Percentiles rank a stretch among this genome's conserved stretches.
Evolutionary conservation across 352 stramenopile species (phyloP).

Genomic region (Lagenidium sp.): DNA sequence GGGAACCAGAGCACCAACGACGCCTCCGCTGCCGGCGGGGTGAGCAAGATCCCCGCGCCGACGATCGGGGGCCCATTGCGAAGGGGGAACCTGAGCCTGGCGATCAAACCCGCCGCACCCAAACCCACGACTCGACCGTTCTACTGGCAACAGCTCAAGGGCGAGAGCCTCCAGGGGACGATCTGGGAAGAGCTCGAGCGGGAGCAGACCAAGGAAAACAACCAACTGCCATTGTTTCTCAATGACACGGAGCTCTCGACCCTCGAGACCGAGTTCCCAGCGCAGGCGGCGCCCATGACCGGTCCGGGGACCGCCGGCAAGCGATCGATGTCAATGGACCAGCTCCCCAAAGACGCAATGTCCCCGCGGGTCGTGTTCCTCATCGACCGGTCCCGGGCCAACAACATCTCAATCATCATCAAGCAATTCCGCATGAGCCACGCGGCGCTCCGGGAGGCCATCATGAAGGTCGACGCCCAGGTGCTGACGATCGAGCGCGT

Average conservation of each 20-base stretch:
- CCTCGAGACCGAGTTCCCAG: constrained; percentile 56
- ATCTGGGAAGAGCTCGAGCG: constrained; percentile 74
- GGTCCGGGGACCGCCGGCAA: constrained; percentile 20
- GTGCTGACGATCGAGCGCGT: constrained; percentile 78
- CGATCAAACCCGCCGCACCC: constrained; percentile 39
- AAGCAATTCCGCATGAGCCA: constrained; percentile 93
- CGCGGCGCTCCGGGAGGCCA: constrained; percentile 59
- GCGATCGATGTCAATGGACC: constrained; percentile 32
- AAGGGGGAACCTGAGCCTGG: constrained; percentile 39
- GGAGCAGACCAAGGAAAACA: constrained; percentile 41
- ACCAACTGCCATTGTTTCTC: constrained; percentile 33
- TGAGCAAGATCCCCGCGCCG: constrained; percentile 1
- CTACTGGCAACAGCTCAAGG: constrained; percentile 68
- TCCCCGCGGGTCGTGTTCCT: constrained; percentile 66
- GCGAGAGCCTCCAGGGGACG: constrained; percentile 51
- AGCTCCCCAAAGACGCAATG: constrained; percentile 19
- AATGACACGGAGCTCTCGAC: constrained; percentile 35
- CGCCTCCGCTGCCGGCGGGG: constrained; percentile 5
- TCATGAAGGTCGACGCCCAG: constrained; percentile 74
- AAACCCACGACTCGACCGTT: constrained; percentile 59
- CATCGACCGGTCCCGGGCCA: constrained; percentile 59
- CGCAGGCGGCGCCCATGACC: constrained; percentile 38
- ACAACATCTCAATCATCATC: constrained; percentile 96
- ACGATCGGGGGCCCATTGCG: constrained; percentile 15
- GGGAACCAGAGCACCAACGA: constrained; percentile 4